phyloP scores from a whole-genome alignment of 208 protist species.

The Acanthamoeba triangularis region DNA sequence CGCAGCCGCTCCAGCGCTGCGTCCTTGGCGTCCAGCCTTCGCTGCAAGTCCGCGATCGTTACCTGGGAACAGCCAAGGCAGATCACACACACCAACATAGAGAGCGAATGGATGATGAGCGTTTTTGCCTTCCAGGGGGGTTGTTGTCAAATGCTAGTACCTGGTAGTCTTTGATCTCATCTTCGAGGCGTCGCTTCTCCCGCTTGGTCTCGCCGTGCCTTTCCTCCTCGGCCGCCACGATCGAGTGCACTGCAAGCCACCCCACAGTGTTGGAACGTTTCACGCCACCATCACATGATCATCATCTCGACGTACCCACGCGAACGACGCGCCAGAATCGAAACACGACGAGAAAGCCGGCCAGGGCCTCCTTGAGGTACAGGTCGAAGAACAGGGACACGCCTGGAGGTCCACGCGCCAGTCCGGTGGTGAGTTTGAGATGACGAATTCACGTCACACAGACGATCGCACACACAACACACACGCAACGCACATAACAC shows the following conservation, averaged over 20 bases:
- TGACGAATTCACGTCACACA: too few species aligned
- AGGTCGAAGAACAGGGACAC: slow-evolving; percentile 13
- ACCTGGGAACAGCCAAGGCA: not conserved
- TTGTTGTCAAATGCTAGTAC: not conserved
- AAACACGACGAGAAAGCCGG: not conserved
- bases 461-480: too few species aligned
- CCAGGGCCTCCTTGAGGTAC: slow-evolving; percentile 23
- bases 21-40: not conserved
- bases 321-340: not conserved
- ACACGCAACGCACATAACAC: too few species aligned
- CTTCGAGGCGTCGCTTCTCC: not conserved
- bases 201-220: not conserved
- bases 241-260: not conserved
- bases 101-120: not conserved
- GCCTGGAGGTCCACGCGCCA: not conserved
- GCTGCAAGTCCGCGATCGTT: not conserved
- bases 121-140: too few species aligned
- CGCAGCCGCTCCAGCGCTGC: not conserved
- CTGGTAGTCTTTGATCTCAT: not conserved
- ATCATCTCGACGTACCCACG: not conserved
- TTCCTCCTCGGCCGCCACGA: not conserved
- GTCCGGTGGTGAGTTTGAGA: too few species aligned
- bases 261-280: too few species aligned
- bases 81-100: not conserved
- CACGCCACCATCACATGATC: too few species aligned